Base-by-base conservation (phyloP, 164 flowering plant species). In the Liriodendron chinense region DNA sequence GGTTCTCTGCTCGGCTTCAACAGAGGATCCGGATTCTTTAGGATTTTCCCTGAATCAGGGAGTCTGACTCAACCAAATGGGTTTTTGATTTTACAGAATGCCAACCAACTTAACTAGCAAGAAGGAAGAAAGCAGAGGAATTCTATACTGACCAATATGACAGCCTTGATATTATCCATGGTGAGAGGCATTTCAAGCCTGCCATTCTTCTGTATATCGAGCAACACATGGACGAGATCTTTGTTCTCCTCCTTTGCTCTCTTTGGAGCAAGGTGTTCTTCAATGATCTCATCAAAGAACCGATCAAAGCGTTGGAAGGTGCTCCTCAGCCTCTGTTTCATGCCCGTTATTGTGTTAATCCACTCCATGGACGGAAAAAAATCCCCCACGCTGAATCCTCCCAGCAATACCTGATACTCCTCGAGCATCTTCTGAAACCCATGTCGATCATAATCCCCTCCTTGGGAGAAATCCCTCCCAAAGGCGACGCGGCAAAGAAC, bases 291-390 rank as follows among this genome's bases (percentile, higher is more conserved):
- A 14, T 83, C 83, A 18, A 84, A 85, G 34, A 91, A 76, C 25
- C 59, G 47, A 74, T 91, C 89, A 16, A 89, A 84, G 6, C 82
- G 78, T 20, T 56, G 50, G 61, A 75, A 82, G 2, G 85, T 82
- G 6, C 74, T 47, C 57, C 23, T 62, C 6, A 88, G 89, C 65
- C 84, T 80, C 10, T 79, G 21, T 74, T 82, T 83, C 75, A 77
- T 65, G 13, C 94, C 92, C 1, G 87, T 86, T 65, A 87, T 14
- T 1, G 48, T 76, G 69, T 81, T 69, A 4, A 89, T 48, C 68
- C 84, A 86, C 43, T 82, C 90, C 86, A 83, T 70, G 22, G 88
- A 87, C 20, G 92, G 94, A 74, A 91, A 88, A 77, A 83, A 88
- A 72, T 91, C 92, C 20, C 87, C 90, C 13, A 87, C 2, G 57